Percentiles rank a stretch among this genome's conserved stretches.
phyloP scores from a whole-genome alignment of 192 early-diverging fungal species.

The Globomyces pollinis-pini region DNA sequence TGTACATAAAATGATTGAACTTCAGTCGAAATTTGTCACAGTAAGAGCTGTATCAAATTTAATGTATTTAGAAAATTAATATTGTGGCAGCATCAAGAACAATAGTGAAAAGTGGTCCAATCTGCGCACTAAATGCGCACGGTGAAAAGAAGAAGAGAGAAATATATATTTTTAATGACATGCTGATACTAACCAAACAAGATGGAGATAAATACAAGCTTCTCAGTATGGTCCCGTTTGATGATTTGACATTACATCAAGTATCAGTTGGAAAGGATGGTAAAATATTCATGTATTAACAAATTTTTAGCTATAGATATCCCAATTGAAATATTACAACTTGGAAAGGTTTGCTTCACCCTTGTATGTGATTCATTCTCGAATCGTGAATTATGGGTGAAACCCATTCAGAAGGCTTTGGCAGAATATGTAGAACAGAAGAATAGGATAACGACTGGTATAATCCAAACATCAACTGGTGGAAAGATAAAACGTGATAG shows the following conservation, averaged over 20 bases:
- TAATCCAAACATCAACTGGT: too few relatives aligned
- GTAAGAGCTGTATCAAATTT: too few relatives aligned
- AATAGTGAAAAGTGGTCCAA: constrained; percentile 27
- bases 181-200: constrained; percentile 42
- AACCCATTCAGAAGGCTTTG: constrained; percentile 29
- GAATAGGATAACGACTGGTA: constrained; percentile 18
- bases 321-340: constrained; percentile 35
- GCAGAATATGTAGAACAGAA: constrained; percentile 25
- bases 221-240: constrained; percentile 38
- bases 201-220: constrained; percentile 43
- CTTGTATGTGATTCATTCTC: constrained; percentile 17
- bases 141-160: constrained; percentile 37
- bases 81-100: constrained; percentile 38
- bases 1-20: constrained; percentile 45
- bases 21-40: constrained; percentile 36
- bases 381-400: constrained; percentile 29
- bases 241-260: constrained; percentile 34
- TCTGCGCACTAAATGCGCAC: constrained; percentile 27
- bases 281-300: constrained; percentile 3
- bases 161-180: constrained; percentile 50
- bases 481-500: too few relatives aligned
- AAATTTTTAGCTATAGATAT: constrained; percentile 17
- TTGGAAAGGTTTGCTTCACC: constrained; percentile 18
- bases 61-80: constrained; percentile 33
- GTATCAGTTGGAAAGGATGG: background rate